These are phyloP conservation scores for Kokia cookei DNA, from an alignment of 441 rosid genomes.

Conservation along the genomic window DNA sequence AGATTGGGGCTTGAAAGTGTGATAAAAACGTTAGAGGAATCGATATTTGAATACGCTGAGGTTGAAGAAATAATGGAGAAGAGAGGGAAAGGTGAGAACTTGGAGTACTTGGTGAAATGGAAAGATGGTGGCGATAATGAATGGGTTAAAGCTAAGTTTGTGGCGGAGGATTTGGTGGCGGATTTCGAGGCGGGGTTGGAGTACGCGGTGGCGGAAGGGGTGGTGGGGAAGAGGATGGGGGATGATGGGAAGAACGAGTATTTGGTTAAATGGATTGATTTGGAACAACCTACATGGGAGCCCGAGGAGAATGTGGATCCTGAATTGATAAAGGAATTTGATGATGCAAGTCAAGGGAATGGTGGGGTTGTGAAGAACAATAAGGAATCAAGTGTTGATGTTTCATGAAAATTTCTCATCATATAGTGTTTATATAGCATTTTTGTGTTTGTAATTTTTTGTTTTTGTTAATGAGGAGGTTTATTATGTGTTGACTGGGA, in stretches of 20 bases:
- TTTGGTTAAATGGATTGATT: slow-evolving; percentile 76
- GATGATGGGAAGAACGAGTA: slow-evolving; percentile 61
- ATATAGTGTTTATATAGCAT: background rate
- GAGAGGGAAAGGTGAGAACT: slow-evolving; percentile 64
- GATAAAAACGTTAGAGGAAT: slow-evolving; percentile 37
- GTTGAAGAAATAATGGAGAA: slow-evolving; percentile 75
- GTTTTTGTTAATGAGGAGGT: background rate
- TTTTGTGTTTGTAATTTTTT: background rate
- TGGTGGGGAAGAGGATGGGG: slow-evolving; percentile 50
- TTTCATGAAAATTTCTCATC: background rate
- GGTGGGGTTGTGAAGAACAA: no score
- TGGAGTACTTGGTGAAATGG: slow-evolving; percentile 77
- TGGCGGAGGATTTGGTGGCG: slow-evolving; percentile 63
- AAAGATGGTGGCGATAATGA: slow-evolving; percentile 72
- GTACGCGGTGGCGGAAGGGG: slow-evolving; percentile 74
- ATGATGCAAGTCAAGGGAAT: background rate
- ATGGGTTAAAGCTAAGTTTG: slow-evolving; percentile 54
- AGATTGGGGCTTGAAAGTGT: slow-evolving; percentile 76
- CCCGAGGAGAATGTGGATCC: slow-evolving; percentile 74
- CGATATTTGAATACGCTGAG: slow-evolving; percentile 71
- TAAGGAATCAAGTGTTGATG: background rate
- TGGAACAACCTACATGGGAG: slow-evolving; percentile 89
- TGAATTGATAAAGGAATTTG: slow-evolving; percentile 49
- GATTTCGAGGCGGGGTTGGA: slow-evolving; percentile 81
- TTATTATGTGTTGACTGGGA: background rate